These are phyloP conservation scores for Trichomonascaceae sp. DNA, from an alignment of 1,139 yeast genomes.

Conservation along the genomic window DNA sequence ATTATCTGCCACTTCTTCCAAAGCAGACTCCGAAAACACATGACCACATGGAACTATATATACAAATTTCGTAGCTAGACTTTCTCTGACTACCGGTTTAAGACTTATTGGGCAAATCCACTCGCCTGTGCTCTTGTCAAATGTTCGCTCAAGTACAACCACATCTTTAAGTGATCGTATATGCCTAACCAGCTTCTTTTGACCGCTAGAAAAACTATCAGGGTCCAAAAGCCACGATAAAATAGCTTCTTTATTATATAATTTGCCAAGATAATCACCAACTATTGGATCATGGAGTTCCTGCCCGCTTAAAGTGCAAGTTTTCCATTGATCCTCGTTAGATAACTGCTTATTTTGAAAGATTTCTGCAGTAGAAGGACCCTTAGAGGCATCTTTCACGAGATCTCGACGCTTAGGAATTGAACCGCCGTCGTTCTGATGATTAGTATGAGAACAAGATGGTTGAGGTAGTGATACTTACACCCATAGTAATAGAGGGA, in stretches of 20 bases:
- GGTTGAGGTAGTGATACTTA: slow-evolving; percentile 5
- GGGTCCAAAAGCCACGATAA: slow-evolving; percentile 50
- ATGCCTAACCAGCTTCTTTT: slow-evolving; percentile 35
- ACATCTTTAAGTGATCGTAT: slow-evolving; percentile 46
- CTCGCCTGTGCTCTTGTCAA: slow-evolving; percentile 22
- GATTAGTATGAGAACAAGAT: background rate
- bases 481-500: slow-evolving; percentile 7
- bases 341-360: slow-evolving; percentile 25
- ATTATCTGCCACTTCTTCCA: slow-evolving; percentile 28
- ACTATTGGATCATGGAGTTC: slow-evolving; percentile 48
- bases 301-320: slow-evolving; percentile 40
- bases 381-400: slow-evolving; percentile 25
- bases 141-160: slow-evolving; percentile 38
- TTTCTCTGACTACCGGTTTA: slow-evolving; percentile 32
- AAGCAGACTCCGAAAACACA: slow-evolving; percentile 40
- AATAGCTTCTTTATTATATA: slow-evolving; percentile 65
- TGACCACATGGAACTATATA: slow-evolving; percentile 54
- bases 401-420: slow-evolving; percentile 43
- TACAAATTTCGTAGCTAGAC: slow-evolving; percentile 34
- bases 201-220: slow-evolving; percentile 27
- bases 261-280: slow-evolving; percentile 62
- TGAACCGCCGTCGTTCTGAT: slow-evolving; percentile 48
- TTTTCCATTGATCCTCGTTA: slow-evolving; percentile 35
- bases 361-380: slow-evolving; percentile 24
- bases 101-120: slow-evolving; percentile 53